Percentiles rank a stretch among this genome's conserved stretches.
Conservation (phyloP, 352 stramenopile species). For the Pythium coloratum region DNA sequence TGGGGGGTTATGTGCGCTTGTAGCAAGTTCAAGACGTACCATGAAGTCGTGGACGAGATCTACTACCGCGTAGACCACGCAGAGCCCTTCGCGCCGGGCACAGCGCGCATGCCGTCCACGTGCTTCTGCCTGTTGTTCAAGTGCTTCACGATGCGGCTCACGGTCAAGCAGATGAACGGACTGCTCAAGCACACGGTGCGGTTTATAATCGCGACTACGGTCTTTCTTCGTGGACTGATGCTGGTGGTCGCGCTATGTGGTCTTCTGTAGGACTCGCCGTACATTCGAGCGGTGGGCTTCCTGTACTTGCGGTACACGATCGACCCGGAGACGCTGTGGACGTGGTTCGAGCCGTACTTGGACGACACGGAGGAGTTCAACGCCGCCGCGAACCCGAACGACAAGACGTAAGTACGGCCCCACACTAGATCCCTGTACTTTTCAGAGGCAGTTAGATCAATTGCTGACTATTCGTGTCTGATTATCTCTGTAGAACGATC, state of each 20-base stretch:
- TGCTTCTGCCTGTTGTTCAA: constrained; percentile 98
- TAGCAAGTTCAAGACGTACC: constrained; percentile 92
- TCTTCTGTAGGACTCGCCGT: constrained; percentile 87
- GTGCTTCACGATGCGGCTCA: constrained; percentile 95
- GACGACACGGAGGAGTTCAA: constrained; percentile 95
- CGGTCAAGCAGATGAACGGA: constrained; percentile 95
- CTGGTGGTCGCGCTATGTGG: not conserved
- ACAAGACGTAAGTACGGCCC: constrained; percentile 61
- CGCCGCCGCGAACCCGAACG: constrained; percentile 75
- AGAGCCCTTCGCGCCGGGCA: constrained; percentile 93
- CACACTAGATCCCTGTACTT: not conserved
- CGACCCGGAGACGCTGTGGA: constrained; percentile 92
- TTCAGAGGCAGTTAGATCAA: too few relatives aligned
- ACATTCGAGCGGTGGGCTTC: constrained; percentile 96
- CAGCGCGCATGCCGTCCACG: constrained; percentile 89
- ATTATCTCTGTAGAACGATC: constrained; percentile 77
- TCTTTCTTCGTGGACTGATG: not conserved
- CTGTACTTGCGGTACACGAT: constrained; percentile 97
- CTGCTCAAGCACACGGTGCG: constrained; percentile 89
- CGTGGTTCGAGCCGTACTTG: constrained; percentile 95
- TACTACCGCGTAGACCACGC: constrained; percentile 87
- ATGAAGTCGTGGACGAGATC: constrained; percentile 95
- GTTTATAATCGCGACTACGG: not conserved
- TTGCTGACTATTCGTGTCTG: not conserved
- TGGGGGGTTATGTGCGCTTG: not conserved